A percentile compares a stretch with the other conserved stretches of the same genome.
These are phyloP conservation scores for Pseudonitzschia pungens DNA, from an alignment of 108 stramenopile species.

Conservation along the genomic window DNA sequence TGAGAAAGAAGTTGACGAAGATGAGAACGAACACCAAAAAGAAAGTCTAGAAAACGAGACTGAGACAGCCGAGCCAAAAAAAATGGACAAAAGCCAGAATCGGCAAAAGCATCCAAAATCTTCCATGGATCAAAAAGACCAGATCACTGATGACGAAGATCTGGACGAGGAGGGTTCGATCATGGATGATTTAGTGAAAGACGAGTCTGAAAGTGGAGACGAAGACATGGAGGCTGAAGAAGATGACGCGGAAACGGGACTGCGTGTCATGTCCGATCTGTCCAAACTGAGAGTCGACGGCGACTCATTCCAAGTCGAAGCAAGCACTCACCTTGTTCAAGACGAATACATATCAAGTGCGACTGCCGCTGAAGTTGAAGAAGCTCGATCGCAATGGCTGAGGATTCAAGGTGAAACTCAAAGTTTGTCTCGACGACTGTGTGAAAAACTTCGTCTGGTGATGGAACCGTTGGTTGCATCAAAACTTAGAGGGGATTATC, in stretches of 20 bases:
- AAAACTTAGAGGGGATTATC: slow-evolving; percentile 95
- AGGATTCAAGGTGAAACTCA: slow-evolving; percentile 77
- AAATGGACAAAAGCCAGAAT: background rate
- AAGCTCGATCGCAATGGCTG: slow-evolving; percentile 65
- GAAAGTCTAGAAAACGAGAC: slow-evolving; percentile 18
- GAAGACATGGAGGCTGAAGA: slow-evolving; percentile 37
- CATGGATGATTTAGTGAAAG: slow-evolving; percentile 32
- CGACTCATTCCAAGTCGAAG: slow-evolving; percentile 7
- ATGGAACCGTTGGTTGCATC: slow-evolving; percentile 96
- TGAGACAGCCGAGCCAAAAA: slow-evolving; percentile 6
- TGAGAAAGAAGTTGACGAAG: slow-evolving; percentile 38
- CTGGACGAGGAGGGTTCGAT: background rate
- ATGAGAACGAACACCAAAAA: slow-evolving; percentile 32
- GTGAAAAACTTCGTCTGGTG: slow-evolving; percentile 96
- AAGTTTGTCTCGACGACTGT: slow-evolving; percentile 82
- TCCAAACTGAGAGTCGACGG: slow-evolving; percentile 39
- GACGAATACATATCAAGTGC: slow-evolving; percentile 49
- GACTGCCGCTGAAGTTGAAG: slow-evolving; percentile 39
- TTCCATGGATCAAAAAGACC: slow-evolving; percentile 6
- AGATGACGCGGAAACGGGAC: slow-evolving; percentile 24
- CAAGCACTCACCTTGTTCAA: slow-evolving; percentile 18
- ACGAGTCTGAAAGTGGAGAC: slow-evolving; percentile 39
- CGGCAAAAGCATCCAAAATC: slow-evolving; percentile 11
- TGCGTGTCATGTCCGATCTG: slow-evolving; percentile 47
- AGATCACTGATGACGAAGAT: slow-evolving; percentile 23